phyloP scores from a whole-genome alignment of 306 rosid genomes.

The Medicago truncatula region DNA sequence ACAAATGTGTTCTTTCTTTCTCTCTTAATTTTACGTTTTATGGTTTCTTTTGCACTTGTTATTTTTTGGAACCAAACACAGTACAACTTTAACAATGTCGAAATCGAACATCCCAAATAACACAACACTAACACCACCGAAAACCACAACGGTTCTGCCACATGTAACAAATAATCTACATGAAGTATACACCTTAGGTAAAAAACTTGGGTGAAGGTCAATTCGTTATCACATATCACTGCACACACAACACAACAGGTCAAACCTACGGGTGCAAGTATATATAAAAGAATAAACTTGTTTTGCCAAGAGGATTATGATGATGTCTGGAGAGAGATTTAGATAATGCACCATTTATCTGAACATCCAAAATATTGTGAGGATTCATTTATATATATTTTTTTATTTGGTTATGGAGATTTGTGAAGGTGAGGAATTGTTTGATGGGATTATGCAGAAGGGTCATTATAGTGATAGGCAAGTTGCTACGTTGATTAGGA shows the following conservation, averaged over 20 bases:
- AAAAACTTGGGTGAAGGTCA: conserved; percentile 58
- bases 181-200: conserved; percentile 52
- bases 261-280: conserved; percentile 60
- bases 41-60: background rate
- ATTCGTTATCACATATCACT: conserved; percentile 56
- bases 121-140: conserved; percentile 24
- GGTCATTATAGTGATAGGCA: conserved; percentile 63
- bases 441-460: conserved; percentile 55
- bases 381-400: conserved; percentile 58
- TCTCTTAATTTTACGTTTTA: no score
- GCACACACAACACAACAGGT: conserved; percentile 57
- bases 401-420: conserved; percentile 61
- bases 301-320: conserved; percentile 56
- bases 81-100: conserved; percentile 35
- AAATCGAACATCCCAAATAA: conserved; percentile 14
- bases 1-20: background rate
- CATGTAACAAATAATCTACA: conserved; percentile 46
- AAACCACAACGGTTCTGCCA: conserved; percentile 55
- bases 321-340: conserved; percentile 65
- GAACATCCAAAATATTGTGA: conserved; percentile 54
- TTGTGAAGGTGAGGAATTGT: conserved; percentile 63
- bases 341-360: conserved; percentile 65
- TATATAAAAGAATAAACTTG: conserved; percentile 55
- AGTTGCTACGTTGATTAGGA: conserved; percentile 52
- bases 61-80: background rate